A percentile compares a stretch with the other conserved stretches of the same genome.
Evolutionary conservation across 192 early-diverging fungal genomes (phyloP).

Genomic region (Pilaira anomala): DNA sequence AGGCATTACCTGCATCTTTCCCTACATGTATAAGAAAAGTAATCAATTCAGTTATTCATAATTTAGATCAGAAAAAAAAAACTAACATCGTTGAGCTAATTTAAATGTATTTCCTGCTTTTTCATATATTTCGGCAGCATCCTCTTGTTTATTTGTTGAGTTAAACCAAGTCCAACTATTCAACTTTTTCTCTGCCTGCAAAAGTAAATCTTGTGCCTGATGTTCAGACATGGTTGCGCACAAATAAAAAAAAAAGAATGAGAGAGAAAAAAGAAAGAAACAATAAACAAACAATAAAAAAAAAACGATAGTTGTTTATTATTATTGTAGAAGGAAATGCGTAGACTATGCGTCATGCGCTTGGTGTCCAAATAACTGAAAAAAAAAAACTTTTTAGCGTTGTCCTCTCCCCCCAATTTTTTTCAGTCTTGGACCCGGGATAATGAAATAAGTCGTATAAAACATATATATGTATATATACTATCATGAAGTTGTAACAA

Average conservation of each 20-base stretch:
- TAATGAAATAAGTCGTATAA: too few species aligned
- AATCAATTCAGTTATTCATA: too few species aligned
- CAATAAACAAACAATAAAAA: not conserved
- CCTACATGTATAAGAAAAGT: constrained; percentile 41
- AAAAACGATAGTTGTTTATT: too few species aligned
- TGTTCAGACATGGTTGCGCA: constrained; percentile 37
- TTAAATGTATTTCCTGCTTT: constrained; percentile 93
- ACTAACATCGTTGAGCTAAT: constrained; percentile 81
- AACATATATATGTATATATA: too few species aligned
- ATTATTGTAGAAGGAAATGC: too few species aligned
- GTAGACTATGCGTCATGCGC: too few species aligned
- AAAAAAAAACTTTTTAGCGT: too few species aligned
- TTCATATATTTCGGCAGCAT: constrained; percentile 88
- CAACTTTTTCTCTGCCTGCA: constrained; percentile 69
- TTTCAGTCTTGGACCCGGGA: too few species aligned
- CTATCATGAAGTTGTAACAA: too few species aligned
- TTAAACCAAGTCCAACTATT: constrained; percentile 61
- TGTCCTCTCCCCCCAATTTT: too few species aligned
- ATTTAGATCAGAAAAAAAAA: not conserved
- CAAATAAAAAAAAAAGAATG: not conserved
- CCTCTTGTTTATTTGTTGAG: constrained; percentile 78
- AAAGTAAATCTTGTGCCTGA: constrained; percentile 54
- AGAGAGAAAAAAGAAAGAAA: not conserved
- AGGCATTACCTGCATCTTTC: constrained; percentile 93
- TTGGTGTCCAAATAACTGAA: too few species aligned